Conservation (phyloP, 169 alveolate species). For the Cardiosporidium cionae region DNA sequence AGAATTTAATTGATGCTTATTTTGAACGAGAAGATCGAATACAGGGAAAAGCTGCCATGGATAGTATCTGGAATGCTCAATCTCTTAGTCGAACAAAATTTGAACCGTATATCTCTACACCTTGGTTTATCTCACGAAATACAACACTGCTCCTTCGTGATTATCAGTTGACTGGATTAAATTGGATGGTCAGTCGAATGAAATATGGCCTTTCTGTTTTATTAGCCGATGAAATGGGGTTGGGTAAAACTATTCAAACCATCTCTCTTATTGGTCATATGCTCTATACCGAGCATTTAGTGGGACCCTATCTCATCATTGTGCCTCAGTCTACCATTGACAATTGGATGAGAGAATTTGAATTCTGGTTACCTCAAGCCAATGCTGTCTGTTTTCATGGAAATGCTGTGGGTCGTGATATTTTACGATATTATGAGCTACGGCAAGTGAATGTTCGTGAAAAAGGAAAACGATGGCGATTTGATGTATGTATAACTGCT, state of each 20-base stretch:
- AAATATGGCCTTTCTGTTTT: slow-evolving; percentile 83
- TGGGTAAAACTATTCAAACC: slow-evolving; percentile 89
- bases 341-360: slow-evolving; percentile 89
- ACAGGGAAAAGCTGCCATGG: slow-evolving; percentile 42
- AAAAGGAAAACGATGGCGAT: slow-evolving; percentile 50
- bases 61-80: slow-evolving; percentile 54
- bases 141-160: slow-evolving; percentile 66
- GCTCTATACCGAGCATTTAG: slow-evolving; percentile 62
- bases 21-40: slow-evolving; percentile 63
- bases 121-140: slow-evolving; percentile 54
- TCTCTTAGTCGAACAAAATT: slow-evolving; percentile 66
- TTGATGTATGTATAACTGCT: slow-evolving; percentile 75
- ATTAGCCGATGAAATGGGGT: slow-evolving; percentile 92
- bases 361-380: slow-evolving; percentile 83
- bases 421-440: slow-evolving; percentile 67
- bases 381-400: slow-evolving; percentile 86
- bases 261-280: slow-evolving; percentile 78
- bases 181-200: slow-evolving; percentile 89
- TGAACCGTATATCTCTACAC: slow-evolving; percentile 77
- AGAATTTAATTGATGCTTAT: slow-evolving; percentile 52
- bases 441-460: slow-evolving; percentile 53
- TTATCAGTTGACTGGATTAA: slow-evolving; percentile 86
- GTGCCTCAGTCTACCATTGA: slow-evolving; percentile 93
- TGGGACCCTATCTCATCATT: slow-evolving; percentile 84
- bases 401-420: slow-evolving; percentile 76